phyloP scores from a whole-genome alignment of 208 protist genomes.

The Leishmania tarentolae region DNA sequence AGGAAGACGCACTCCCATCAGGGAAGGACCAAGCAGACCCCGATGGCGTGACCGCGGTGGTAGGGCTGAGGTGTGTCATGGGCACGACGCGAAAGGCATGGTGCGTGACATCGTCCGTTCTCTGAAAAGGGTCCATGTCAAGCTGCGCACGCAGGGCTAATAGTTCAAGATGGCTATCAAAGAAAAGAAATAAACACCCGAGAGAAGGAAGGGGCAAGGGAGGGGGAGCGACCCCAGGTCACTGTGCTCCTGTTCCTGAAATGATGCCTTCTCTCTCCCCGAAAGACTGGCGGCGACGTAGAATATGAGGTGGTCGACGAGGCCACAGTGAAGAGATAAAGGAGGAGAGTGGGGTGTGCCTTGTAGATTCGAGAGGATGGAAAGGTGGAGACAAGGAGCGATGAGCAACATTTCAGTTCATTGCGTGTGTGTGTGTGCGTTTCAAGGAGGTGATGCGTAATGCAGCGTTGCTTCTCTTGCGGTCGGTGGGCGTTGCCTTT shows the following conservation, averaged over 20 bases:
- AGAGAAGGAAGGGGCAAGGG: neutral
- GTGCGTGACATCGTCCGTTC: slow-evolving; percentile 1
- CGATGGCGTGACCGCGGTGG: neutral
- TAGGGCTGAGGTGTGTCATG: slow-evolving; percentile 29
- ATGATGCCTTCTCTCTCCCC: neutral
- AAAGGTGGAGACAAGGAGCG: neutral
- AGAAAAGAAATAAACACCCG: neutral
- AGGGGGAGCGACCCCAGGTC: neutral
- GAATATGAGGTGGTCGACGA: neutral
- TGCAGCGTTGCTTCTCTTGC: too few species aligned
- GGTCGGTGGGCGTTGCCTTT: too few species aligned
- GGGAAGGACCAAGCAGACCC: neutral
- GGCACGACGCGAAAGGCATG: slow-evolving; percentile 24
- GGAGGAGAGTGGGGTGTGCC: neutral
- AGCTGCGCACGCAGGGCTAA: neutral
- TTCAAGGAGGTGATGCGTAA: too few species aligned
- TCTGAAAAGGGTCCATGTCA: slow-evolving; percentile 31
- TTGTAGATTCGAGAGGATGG: slow-evolving; percentile 2
- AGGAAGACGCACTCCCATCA: neutral
- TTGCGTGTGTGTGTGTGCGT: too few species aligned
- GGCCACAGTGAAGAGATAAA: neutral
- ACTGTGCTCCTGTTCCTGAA: neutral
- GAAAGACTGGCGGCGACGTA: neutral
- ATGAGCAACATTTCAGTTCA: too few species aligned
- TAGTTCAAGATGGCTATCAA: too few species aligned